Evolutionary conservation across 2,329 filamentous ascomycete species (phyloP).

Genomic region (Penicillium sp.): DNA sequence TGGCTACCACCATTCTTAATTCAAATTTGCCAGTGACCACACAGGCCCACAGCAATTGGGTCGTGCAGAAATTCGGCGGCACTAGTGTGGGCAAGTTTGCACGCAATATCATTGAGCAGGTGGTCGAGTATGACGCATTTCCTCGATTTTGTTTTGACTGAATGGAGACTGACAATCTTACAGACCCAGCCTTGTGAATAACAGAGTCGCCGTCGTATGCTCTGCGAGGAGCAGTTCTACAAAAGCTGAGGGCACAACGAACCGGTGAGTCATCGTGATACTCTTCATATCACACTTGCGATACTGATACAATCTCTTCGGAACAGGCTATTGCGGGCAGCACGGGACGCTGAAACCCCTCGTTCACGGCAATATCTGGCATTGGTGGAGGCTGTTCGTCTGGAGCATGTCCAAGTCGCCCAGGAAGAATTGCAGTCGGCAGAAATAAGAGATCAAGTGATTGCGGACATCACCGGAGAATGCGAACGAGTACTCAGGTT

Average conservation of each 20-base stretch:
- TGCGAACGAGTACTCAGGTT: conserved; percentile 79
- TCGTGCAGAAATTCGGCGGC: conserved; percentile 93
- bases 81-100: conserved; percentile 96
- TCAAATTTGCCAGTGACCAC: conserved; percentile 11
- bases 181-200: conserved; percentile 62
- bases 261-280: conserved; percentile 64
- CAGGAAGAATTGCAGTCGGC: conserved; percentile 60
- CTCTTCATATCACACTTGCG: conserved; percentile 7
- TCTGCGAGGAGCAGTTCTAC: conserved; percentile 92
- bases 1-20: conserved; percentile 4
- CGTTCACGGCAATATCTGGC: conserved; percentile 62
- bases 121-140: conserved; percentile 57
- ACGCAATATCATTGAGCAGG: conserved; percentile 69
- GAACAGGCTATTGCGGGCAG: conserved; percentile 48
- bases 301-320: not conserved
- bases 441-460: conserved; percentile 59
- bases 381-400: conserved; percentile 76
- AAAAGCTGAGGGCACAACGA: conserved; percentile 93
- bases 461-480: conserved; percentile 69
- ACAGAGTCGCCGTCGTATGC: conserved; percentile 88
- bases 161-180: conserved; percentile 4
- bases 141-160: not conserved
- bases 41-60: conserved; percentile 57
- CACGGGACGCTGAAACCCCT: conserved; percentile 50
- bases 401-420: conserved; percentile 76